A percentile compares a stretch with the other conserved stretches of the same genome.
phyloP scores from a whole-genome alignment of 2,329 filamentous ascomycete genomes.

The Neurospora crassa region DNA sequence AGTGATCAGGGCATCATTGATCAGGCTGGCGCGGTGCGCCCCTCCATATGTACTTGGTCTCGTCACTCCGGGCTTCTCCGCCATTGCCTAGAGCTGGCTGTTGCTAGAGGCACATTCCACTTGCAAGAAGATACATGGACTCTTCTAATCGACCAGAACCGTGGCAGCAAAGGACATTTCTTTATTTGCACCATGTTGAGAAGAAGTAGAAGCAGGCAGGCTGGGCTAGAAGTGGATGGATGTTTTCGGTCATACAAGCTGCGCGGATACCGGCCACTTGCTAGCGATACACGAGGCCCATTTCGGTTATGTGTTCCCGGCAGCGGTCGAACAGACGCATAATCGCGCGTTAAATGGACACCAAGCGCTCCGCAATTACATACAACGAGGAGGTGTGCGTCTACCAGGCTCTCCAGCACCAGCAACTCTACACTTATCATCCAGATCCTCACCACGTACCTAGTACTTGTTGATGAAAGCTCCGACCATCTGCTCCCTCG shows the following conservation, averaged over 20 bases:
- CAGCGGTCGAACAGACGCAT: not conserved
- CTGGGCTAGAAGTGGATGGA: not conserved
- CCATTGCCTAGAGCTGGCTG: not conserved
- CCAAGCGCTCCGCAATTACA: not conserved
- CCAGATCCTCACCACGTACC: not conserved
- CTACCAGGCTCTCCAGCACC: not conserved
- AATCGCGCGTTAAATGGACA: not conserved
- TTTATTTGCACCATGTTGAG: not conserved
- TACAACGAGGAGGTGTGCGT: not conserved
- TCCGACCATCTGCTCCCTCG: not conserved
- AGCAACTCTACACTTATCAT: not conserved
- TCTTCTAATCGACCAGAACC: not conserved
- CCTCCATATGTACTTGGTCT: not conserved
- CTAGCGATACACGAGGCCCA: not conserved
- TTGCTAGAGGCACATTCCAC: not conserved
- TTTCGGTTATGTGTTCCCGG: not conserved
- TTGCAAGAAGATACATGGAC: not conserved
- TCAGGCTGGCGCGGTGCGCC: not conserved
- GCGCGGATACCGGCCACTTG: not conserved
- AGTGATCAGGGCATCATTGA: not conserved
- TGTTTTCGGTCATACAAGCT: not conserved
- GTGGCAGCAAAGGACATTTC: not conserved
- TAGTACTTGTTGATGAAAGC: not conserved
- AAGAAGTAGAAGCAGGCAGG: not conserved
- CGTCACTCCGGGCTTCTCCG: not conserved